Evolutionary conservation across 2,329 filamentous ascomycete genomes (phyloP), one percentile per base, ranked within the genome.

Genomic region (Paecilomyces sp.): DNA sequence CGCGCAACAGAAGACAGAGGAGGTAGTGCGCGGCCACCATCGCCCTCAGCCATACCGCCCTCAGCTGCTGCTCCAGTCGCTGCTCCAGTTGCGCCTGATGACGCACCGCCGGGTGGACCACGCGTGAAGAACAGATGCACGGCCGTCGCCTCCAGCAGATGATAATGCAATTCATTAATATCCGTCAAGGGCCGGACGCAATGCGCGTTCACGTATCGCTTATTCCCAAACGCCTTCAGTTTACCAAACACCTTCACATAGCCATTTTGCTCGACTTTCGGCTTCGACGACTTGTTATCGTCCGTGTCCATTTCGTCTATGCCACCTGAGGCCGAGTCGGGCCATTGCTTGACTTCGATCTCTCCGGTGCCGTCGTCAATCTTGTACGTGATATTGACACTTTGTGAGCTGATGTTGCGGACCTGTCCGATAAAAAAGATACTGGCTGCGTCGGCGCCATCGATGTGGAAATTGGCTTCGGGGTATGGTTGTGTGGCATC

Each of bases 341-440:
- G 73, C 76, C 69, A 75, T 65, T 62, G 76, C 70, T 69, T 86
- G 84, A 65, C 92, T 76, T 99, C 95, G 68, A 97, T 88, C 62
- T 87, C 83, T 61, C 91, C 92, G 1, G 95, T 99, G 73, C 94
- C 94, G 76, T 99, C 94, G 77, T 99, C 94, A 68, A 99, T 81
- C 70, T 88, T 90, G 83, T 95, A 96, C 54, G 91, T 96, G 66
- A 92, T 87, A 78, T 96, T 95, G 66, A 93, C 97, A 50, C 88
- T 85, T 78, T 96, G 91, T n/a, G 85, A 83, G 71, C 86, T 89
- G 76, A 97, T 87, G 76, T 87, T 87, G 73, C 92, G 91, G 68
- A 99, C 88, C 81, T 97, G 93, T 57, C 91, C 94, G 62, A 99
- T 86, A 66, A 97, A 88, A 31, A 90, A 93, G 63, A 95, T 80